Evolutionary conservation across 2,329 filamentous ascomycete genomes (phyloP).

Genomic region (Fusarium sulawesiense): DNA sequence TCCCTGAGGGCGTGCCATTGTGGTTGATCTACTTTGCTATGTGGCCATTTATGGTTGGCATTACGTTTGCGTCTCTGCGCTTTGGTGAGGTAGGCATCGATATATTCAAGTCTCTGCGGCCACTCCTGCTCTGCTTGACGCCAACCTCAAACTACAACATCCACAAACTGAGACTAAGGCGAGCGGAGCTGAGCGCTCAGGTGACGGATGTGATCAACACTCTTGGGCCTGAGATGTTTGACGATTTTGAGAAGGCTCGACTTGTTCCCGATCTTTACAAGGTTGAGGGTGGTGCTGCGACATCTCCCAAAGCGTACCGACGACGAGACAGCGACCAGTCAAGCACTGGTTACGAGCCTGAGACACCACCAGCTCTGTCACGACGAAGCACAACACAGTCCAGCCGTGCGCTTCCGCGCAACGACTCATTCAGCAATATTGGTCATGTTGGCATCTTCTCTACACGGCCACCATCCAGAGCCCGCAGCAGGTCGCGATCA

Average conservation of each 20-base stretch:
- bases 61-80: constrained; percentile 92
- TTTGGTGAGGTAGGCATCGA: constrained; percentile 99
- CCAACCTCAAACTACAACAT: constrained; percentile 88
- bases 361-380: constrained; percentile 55
- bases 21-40: constrained; percentile 81
- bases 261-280: constrained; percentile 70
- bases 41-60: constrained; percentile 83
- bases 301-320: constrained; percentile 42
- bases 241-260: constrained; percentile 87
- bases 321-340: constrained; percentile 64
- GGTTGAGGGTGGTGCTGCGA: constrained; percentile 48
- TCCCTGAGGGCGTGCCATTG: constrained; percentile 83
- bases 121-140: constrained; percentile 85
- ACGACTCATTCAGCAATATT: constrained; percentile 94
- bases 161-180: constrained; percentile 77
- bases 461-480: constrained; percentile 85
- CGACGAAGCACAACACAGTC: constrained; percentile 65
- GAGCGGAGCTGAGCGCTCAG: constrained; percentile 79
- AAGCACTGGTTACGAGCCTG: constrained; percentile 52
- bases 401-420: constrained; percentile 74
- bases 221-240: constrained; percentile 93
- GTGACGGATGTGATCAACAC: constrained; percentile 95
- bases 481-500: constrained; percentile 75
- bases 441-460: constrained; percentile 90
- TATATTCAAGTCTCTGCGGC: constrained; percentile 92